These are phyloP conservation scores for Penicillium sp. DNA, from an alignment of 2,329 filamentous ascomycete species.

Conservation along the genomic window DNA sequence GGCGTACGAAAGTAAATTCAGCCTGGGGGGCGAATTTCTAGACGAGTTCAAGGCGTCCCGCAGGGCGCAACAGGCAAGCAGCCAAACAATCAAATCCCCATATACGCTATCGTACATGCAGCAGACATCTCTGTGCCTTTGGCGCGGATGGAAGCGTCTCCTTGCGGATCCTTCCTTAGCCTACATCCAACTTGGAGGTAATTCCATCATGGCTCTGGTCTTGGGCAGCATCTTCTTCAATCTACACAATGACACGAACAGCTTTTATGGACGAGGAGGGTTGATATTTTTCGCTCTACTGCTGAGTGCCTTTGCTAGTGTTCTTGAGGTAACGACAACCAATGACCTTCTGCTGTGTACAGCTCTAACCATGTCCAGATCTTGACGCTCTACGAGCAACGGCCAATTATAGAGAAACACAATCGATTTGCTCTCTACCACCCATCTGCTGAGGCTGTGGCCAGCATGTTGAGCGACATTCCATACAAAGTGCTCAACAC, in stretches of 20 bases:
- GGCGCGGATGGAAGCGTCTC: slow-evolving; percentile 73
- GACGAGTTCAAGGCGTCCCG: slow-evolving; percentile 37
- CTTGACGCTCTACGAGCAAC: too few relatives aligned
- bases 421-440: too few relatives aligned
- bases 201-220: slow-evolving; percentile 71
- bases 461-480: slow-evolving; percentile 37
- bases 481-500: slow-evolving; percentile 75
- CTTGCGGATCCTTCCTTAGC: slow-evolving; percentile 71
- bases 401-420: too few relatives aligned
- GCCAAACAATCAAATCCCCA: slow-evolving; percentile 65
- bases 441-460: neutral
- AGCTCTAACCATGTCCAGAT: slow-evolving; percentile 2
- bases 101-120: slow-evolving; percentile 74
- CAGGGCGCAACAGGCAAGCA: slow-evolving; percentile 38
- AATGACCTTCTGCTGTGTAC: slow-evolving; percentile 22
- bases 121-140: slow-evolving; percentile 74
- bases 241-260: slow-evolving; percentile 59
- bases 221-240: slow-evolving; percentile 78
- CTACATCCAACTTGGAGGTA: slow-evolving; percentile 61
- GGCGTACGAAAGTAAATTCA: slow-evolving; percentile 36
- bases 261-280: slow-evolving; percentile 73
- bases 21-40: slow-evolving; percentile 37
- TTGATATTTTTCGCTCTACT: slow-evolving; percentile 81
- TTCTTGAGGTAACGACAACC: slow-evolving; percentile 59
- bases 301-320: slow-evolving; percentile 76